Evolutionary conservation across 1,284 basidiomycete species (phyloP).

Genomic region (Leccinum subrobustum): DNA sequence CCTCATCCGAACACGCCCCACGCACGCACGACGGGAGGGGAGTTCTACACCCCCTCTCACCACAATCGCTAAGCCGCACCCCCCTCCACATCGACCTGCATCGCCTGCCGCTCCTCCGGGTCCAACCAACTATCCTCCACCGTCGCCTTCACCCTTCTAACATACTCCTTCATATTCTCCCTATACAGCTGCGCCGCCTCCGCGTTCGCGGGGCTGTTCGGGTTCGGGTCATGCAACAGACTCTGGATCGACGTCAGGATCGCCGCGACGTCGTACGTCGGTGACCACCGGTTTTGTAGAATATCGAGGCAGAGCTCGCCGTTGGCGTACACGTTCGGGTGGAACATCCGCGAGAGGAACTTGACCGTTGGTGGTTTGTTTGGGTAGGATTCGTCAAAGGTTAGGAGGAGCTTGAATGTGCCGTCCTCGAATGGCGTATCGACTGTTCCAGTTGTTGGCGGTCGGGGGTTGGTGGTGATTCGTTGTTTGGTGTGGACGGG

Average conservation of each 20-base stretch:
- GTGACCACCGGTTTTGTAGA: conserved; percentile 96
- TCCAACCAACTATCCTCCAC: conserved; percentile 93
- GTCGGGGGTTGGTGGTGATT: background rate
- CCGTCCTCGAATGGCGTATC: conserved; percentile 99
- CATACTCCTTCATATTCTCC: conserved; percentile 99
- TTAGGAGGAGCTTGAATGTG: conserved; percentile 94
- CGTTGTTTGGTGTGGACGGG: background rate
- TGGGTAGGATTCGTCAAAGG: conserved; percentile 97
- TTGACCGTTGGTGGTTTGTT: conserved; percentile 98
- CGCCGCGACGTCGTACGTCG: conserved; percentile 97
- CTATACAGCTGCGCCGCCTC: conserved; percentile 95
- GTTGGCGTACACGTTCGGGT: conserved; percentile 98
- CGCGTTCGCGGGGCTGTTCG: conserved; percentile 96
- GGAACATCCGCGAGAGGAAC: conserved; percentile 97
- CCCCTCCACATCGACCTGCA: conserved; percentile 32
- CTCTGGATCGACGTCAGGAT: conserved; percentile 96
- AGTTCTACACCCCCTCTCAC: background rate
- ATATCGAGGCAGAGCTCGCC: conserved; percentile 98
- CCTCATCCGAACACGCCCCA: background rate
- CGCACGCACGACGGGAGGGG: background rate
- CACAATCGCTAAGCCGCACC: background rate
- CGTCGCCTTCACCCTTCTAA: conserved; percentile 86
- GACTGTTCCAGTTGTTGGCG: conserved; percentile 46
- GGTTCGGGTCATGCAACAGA: conserved; percentile 95
- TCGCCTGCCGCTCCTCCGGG: conserved; percentile 63